phyloP scores from a whole-genome alignment of 306 rosid species.

The Luffa aegyptiaca region DNA sequence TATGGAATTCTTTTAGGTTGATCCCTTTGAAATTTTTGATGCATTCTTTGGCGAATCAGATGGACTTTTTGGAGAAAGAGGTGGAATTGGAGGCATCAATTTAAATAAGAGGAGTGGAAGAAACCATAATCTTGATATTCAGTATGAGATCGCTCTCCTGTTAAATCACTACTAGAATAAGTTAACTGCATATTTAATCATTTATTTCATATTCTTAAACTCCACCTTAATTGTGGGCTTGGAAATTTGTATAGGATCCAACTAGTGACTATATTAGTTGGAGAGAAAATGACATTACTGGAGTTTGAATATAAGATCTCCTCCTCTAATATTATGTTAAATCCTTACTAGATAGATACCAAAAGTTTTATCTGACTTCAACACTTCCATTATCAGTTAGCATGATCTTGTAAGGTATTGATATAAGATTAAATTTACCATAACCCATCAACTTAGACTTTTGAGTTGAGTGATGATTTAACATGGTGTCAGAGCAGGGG shows the following conservation, averaged over 20 bases:
- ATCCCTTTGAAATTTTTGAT: constrained; percentile 64
- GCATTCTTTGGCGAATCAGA: constrained; percentile 66
- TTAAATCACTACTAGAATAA: neutral
- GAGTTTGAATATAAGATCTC: neutral
- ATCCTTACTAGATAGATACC: neutral
- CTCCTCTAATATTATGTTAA: neutral
- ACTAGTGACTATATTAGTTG: neutral
- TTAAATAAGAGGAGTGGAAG: constrained; percentile 46
- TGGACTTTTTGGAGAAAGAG: constrained; percentile 53
- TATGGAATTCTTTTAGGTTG: constrained; percentile 38
- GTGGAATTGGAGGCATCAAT: constrained; percentile 49
- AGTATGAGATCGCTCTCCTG: constrained; percentile 22
- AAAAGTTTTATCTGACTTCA: neutral
- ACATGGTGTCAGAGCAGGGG: too few species aligned
- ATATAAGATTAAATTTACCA: too few species aligned
- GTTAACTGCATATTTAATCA: neutral
- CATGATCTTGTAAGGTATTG: neutral
- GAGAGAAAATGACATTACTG: neutral
- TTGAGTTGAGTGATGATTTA: too few species aligned
- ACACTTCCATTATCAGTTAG: neutral
- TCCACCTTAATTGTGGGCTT: neutral
- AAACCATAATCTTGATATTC: constrained; percentile 47
- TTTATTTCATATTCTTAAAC: neutral
- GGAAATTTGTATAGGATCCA: neutral
- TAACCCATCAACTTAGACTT: too few species aligned